These are phyloP conservation scores for Marasmius sp. DNA, from an alignment of 1,284 basidiomycete species.

Conservation along the genomic window DNA sequence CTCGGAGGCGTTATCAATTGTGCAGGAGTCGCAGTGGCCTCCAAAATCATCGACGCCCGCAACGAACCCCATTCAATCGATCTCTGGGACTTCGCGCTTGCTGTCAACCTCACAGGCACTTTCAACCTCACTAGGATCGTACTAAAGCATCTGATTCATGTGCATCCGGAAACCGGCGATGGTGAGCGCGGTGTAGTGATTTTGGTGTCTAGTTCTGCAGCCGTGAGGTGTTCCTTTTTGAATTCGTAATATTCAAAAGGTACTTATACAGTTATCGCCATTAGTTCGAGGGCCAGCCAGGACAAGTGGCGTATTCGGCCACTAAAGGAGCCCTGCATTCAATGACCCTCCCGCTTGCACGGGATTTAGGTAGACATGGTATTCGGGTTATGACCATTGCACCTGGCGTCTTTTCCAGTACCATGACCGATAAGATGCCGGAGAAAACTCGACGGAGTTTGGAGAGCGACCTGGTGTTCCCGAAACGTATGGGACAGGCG, in stretches of 20 bases:
- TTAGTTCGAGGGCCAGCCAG: slow-evolving; percentile 49
- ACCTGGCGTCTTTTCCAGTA: slow-evolving; percentile 48
- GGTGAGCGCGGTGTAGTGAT: slow-evolving; percentile 55
- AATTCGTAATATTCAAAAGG: background rate
- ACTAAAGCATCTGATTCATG: slow-evolving; percentile 45
- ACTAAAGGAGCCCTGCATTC: slow-evolving; percentile 53
- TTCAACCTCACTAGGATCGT: slow-evolving; percentile 57
- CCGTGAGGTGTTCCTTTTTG: slow-evolving; percentile 35
- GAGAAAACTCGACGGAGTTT: slow-evolving; percentile 37
- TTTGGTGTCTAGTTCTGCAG: slow-evolving; percentile 54
- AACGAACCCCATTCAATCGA: slow-evolving; percentile 47
- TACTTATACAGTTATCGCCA: background rate
- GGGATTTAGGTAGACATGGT: slow-evolving; percentile 50
- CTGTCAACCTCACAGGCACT: slow-evolving; percentile 52
- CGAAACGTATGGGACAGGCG: slow-evolving; percentile 44
- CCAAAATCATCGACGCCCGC: slow-evolving; percentile 46
- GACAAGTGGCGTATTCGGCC: slow-evolving; percentile 53
- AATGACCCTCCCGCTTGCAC: slow-evolving; percentile 56
- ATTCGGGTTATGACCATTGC: slow-evolving; percentile 55
- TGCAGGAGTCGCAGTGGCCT: slow-evolving; percentile 45
- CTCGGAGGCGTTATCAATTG: slow-evolving; percentile 58
- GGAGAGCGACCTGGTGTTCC: slow-evolving; percentile 40
- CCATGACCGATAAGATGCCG: slow-evolving; percentile 43
- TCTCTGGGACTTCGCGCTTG: slow-evolving; percentile 50
- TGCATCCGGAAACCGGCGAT: slow-evolving; percentile 46